These are phyloP conservation scores for Microstroma glucosiphilum DNA, from an alignment of 1,284 basidiomycete species.

Conservation along the genomic window DNA sequence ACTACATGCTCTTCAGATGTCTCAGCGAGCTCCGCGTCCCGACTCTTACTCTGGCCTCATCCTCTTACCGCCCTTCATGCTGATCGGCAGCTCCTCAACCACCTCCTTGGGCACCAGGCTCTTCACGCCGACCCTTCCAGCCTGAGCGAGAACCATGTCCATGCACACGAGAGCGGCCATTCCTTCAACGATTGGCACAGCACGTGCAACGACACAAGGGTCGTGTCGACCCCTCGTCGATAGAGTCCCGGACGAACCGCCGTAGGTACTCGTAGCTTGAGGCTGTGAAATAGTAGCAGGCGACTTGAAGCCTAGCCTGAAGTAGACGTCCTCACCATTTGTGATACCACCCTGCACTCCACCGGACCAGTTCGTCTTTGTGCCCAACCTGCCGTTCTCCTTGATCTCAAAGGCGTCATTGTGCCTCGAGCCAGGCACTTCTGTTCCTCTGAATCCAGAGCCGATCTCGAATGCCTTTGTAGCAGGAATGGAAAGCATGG, in stretches of 20 bases:
- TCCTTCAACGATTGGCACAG: slow-evolving; percentile 95
- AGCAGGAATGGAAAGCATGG: slow-evolving; percentile 97
- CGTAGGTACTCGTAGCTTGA: slow-evolving; percentile 85
- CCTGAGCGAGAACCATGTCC: slow-evolving; percentile 57
- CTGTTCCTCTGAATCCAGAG: slow-evolving; percentile 92
- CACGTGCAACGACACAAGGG: slow-evolving; percentile 90
- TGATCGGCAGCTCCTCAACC: slow-evolving; percentile 2
- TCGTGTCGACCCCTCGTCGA: slow-evolving; percentile 90
- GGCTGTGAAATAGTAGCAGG: slow-evolving; percentile 94
- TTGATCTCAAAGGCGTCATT: slow-evolving; percentile 81
- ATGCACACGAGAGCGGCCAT: slow-evolving; percentile 95
- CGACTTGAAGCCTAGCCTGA: slow-evolving; percentile 96
- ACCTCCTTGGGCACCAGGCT: not conserved
- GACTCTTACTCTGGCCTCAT: not conserved
- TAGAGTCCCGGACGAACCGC: slow-evolving; percentile 77
- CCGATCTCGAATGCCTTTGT: slow-evolving; percentile 98
- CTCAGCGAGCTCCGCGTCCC: not conserved
- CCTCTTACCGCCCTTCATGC: slow-evolving; percentile 7
- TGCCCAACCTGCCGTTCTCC: slow-evolving; percentile 68
- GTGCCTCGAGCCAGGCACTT: slow-evolving; percentile 84
- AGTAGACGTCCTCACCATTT: slow-evolving; percentile 96
- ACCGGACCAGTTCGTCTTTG: slow-evolving; percentile 89
- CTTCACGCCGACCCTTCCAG: slow-evolving; percentile 19
- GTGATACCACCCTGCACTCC: slow-evolving; percentile 97
- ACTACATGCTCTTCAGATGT: not conserved